Evolutionary conservation across 805 yeast species (phyloP).

Genomic region (Schwanniomyces sp.): DNA sequence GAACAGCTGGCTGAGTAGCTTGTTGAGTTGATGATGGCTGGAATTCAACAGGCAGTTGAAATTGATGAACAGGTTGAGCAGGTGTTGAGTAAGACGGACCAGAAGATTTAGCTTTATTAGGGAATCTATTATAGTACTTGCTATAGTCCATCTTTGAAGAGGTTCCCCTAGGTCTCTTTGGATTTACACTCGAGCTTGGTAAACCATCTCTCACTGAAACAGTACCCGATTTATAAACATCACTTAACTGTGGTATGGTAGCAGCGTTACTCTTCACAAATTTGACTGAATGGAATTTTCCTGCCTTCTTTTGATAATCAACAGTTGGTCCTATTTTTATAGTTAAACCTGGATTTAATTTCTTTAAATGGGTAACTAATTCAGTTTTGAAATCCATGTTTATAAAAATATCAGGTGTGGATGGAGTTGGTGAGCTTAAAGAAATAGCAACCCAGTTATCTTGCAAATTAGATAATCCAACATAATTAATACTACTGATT

Average conservation of each 20-base stretch:
- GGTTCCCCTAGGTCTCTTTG: constrained; percentile 69
- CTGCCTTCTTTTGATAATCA: constrained; percentile 88
- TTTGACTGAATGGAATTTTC: constrained; percentile 75
- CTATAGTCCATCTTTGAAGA: constrained; percentile 39
- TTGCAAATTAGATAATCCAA: constrained; percentile 71
- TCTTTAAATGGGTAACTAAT: constrained; percentile 70
- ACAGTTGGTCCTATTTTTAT: constrained; percentile 71
- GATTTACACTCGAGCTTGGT: constrained; percentile 70
- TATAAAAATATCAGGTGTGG: constrained; percentile 75
- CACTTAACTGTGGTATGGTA: constrained; percentile 65
- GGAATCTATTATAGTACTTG: constrained; percentile 40
- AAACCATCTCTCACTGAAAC: constrained; percentile 79
- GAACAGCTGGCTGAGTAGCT: not conserved
- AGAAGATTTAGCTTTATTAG: constrained; percentile 9
- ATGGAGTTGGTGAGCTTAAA: constrained; percentile 44
- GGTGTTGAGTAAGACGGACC: constrained; percentile 9
- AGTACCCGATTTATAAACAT: constrained; percentile 83
- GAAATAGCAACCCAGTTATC: constrained; percentile 91
- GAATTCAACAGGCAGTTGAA: constrained; percentile 4
- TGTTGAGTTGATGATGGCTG: constrained; percentile 10
- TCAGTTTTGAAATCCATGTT: constrained; percentile 89
- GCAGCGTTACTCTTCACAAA: constrained; percentile 52
- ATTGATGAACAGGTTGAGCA: constrained; percentile 19
- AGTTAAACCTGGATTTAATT: constrained; percentile 54
- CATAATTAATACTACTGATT: constrained; percentile 55